phyloP scores from a whole-genome alignment of 106 monocot species.

The Dioscorea dumetorum region DNA sequence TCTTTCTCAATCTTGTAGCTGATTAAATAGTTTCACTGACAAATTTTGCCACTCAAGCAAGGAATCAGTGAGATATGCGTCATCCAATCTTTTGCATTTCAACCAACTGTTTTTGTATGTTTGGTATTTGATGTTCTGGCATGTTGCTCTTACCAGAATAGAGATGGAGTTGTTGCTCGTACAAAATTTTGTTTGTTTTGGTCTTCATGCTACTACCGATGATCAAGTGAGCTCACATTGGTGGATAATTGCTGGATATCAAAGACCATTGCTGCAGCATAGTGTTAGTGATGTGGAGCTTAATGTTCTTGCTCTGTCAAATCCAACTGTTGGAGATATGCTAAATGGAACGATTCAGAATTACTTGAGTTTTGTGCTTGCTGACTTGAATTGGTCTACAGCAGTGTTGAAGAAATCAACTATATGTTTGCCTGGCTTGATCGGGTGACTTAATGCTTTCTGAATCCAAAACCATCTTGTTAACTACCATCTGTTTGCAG shows the following conservation, averaged over 20 bases:
- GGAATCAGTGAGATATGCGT: neutral
- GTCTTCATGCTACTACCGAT: constrained; percentile 6
- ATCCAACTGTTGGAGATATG: constrained; percentile 19
- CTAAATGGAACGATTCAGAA: constrained; percentile 30
- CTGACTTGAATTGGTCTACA: constrained; percentile 34
- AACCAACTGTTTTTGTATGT: neutral
- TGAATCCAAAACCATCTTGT: constrained; percentile 8
- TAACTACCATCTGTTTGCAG: constrained; percentile 29
- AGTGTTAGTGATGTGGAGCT: constrained; percentile 3
- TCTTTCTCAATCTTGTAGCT: too few relatives aligned
- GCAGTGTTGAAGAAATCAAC: constrained; percentile 15
- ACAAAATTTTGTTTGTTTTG: constrained; percentile 26
- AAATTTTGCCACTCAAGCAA: too few relatives aligned
- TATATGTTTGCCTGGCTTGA: constrained; percentile 27
- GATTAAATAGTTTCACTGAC: too few relatives aligned
- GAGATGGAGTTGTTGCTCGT: constrained; percentile 22
- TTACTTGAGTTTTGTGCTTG: constrained; percentile 33
- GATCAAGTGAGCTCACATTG: neutral
- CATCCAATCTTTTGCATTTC: neutral
- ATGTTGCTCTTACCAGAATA: constrained; percentile 43
- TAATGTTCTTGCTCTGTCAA: constrained; percentile 17
- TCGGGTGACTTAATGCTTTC: constrained; percentile 19
- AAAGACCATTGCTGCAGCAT: constrained; percentile 10
- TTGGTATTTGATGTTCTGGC: constrained; percentile 34
- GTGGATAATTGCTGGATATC: constrained; percentile 1